Evolutionary conservation across 2,329 filamentous ascomycete species (phyloP).

Genomic region (Ramularia endophylla): DNA sequence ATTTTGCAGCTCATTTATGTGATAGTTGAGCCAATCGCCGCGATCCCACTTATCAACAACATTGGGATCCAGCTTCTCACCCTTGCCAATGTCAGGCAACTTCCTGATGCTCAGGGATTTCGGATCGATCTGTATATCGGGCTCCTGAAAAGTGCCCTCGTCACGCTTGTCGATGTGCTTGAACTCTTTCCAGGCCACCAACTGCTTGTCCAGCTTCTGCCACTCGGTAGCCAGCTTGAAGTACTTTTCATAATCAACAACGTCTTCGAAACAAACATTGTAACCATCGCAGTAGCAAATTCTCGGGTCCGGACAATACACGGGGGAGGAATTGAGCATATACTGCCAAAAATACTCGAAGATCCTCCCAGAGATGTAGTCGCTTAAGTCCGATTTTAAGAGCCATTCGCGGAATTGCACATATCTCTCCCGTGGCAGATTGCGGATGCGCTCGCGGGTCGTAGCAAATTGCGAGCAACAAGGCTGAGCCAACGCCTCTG

Average conservation of each 20-base stretch:
- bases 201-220: slow-evolving; percentile 35
- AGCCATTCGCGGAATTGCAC: slow-evolving; percentile 56
- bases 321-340: slow-evolving; percentile 49
- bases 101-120: too few relatives aligned
- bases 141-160: slow-evolving; percentile 26
- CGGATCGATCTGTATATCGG: slow-evolving; percentile 23
- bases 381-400: slow-evolving; percentile 47
- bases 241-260: slow-evolving; percentile 45
- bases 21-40: slow-evolving; percentile 11
- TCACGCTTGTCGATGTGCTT: slow-evolving; percentile 32
- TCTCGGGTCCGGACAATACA: slow-evolving; percentile 47
- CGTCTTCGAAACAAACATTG: slow-evolving; percentile 54
- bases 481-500: slow-evolving; percentile 50
- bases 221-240: slow-evolving; percentile 40
- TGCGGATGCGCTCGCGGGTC: slow-evolving; percentile 50
- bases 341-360: slow-evolving; percentile 63
- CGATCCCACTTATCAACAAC: slow-evolving; percentile 1
- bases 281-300: slow-evolving; percentile 60
- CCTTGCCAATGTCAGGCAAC: slow-evolving; percentile 30
- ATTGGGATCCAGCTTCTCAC: slow-evolving; percentile 5
- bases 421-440: slow-evolving; percentile 49
- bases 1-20: slow-evolving; percentile 41
- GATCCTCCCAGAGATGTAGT: slow-evolving; percentile 53
- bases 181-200: slow-evolving; percentile 38
- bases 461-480: slow-evolving; percentile 62